These are phyloP conservation scores for Stemphylium lycopersici DNA, from an alignment of 2,329 filamentous ascomycete species.

Conservation along the genomic window DNA sequence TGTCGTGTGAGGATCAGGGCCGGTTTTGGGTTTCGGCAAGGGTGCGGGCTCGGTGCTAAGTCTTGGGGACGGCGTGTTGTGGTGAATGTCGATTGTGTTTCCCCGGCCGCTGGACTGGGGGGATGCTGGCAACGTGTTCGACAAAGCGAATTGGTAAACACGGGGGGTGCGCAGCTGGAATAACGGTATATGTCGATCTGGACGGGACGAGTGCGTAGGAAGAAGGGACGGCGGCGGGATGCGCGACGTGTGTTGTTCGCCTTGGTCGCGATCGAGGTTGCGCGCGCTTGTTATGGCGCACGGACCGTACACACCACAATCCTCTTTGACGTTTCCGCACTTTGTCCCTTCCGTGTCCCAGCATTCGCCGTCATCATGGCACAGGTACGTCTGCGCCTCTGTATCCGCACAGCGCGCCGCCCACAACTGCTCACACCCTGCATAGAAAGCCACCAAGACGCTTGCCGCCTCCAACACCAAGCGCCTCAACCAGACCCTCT, in stretches of 20 bases:
- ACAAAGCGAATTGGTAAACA: conserved; percentile 49
- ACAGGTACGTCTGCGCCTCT: conserved; percentile 3
- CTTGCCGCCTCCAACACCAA: conserved; percentile 79
- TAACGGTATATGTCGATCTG: conserved; percentile 12
- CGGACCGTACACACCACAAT: conserved; percentile 3
- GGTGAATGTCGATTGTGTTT: conserved; percentile 28
- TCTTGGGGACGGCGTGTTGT: conserved; percentile 11
- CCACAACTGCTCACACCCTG: conserved; percentile 2
- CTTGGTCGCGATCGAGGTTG: conserved; percentile 6
- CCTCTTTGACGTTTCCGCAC: not conserved
- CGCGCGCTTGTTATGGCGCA: conserved; percentile 8
- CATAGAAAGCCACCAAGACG: conserved; percentile 60
- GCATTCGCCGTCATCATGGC: conserved; percentile 10
- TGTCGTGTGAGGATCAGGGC: not conserved
- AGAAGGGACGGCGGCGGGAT: conserved; percentile 1
- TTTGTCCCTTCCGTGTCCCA: not conserved
- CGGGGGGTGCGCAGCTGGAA: conserved; percentile 19
- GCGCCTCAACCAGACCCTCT: conserved; percentile 80
- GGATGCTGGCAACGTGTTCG: conserved; percentile 27
- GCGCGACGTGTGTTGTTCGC: conserved; percentile 7
- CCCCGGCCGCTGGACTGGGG: conserved; percentile 10
- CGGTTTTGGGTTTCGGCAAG: conserved; percentile 1
- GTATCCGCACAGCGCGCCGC: not conserved
- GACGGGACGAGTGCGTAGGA: not conserved
- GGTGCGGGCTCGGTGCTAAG: conserved; percentile 5